Conservation (phyloP, 768 basidiomycete genomes). For the Crucibulum laeve region DNA sequence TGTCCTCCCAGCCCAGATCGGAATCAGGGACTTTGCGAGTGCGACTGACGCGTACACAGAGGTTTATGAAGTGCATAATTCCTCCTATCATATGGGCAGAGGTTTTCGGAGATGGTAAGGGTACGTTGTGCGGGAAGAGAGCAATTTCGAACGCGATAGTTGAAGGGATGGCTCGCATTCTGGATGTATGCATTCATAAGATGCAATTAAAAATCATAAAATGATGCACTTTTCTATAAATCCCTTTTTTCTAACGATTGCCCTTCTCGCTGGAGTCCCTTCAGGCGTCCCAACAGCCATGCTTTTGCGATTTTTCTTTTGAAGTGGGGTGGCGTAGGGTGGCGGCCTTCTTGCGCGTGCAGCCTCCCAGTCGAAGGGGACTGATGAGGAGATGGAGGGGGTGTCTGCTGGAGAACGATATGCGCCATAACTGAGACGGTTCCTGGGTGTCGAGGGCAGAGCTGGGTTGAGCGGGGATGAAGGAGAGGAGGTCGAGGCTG, state of each 20-base stretch:
- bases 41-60: slow-evolving; percentile 59
- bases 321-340: slow-evolving; percentile 64
- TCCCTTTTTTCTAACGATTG: slow-evolving; percentile 60
- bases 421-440: slow-evolving; percentile 45
- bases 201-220: background rate
- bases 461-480: slow-evolving; percentile 22
- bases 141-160: slow-evolving; percentile 74
- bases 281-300: slow-evolving; percentile 24
- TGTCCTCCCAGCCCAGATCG: slow-evolving; percentile 76
- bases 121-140: slow-evolving; percentile 77
- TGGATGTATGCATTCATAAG: slow-evolving; percentile 19
- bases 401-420: slow-evolving; percentile 60
- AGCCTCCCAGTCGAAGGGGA: slow-evolving; percentile 87
- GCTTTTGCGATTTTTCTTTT: slow-evolving; percentile 41
- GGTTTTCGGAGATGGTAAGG: slow-evolving; percentile 62
- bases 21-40: slow-evolving; percentile 54
- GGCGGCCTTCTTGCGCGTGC: slow-evolving; percentile 66
- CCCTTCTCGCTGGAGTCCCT: slow-evolving; percentile 40
- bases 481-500: slow-evolving; percentile 33
- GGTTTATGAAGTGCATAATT: slow-evolving; percentile 61
- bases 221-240: slow-evolving; percentile 53
- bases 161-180: slow-evolving; percentile 65
- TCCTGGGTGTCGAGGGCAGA: slow-evolving; percentile 37
- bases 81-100: slow-evolving; percentile 66
- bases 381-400: slow-evolving; percentile 70